Evolutionary conservation across 2,329 filamentous ascomycete species (phyloP).

Genomic region (Blastomyces gilchristii): DNA sequence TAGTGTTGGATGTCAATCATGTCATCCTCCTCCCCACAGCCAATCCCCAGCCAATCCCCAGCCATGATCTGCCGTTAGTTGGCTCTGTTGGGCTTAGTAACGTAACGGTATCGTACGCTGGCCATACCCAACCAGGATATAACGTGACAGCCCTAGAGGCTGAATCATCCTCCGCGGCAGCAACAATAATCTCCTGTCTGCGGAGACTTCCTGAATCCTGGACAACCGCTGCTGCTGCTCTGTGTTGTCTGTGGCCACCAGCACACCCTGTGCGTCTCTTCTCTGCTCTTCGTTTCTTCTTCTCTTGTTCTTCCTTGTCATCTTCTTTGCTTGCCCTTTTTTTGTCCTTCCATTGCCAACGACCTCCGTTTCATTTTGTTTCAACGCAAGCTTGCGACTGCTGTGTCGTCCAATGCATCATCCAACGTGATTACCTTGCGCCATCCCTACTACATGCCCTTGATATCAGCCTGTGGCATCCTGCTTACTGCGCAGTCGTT

Average conservation of each 20-base stretch:
- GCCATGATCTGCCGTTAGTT: not conserved
- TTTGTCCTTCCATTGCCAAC: not conserved
- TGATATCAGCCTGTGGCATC: not conserved
- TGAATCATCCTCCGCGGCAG: not conserved
- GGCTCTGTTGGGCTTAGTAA: not conserved
- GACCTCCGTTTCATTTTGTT: not conserved
- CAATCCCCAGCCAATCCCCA: conserved; percentile 3
- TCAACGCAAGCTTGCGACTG: not conserved
- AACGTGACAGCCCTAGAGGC: not conserved
- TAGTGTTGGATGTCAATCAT: not conserved
- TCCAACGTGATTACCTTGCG: not conserved
- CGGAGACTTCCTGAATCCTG: not conserved
- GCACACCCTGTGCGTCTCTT: not conserved
- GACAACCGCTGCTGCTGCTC: not conserved
- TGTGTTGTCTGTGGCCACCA: not conserved
- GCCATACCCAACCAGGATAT: not conserved
- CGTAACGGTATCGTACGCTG: no score
- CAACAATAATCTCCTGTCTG: not conserved
- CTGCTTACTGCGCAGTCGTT: not conserved
- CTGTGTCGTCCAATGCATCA: not conserved
- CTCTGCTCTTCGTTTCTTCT: not conserved
- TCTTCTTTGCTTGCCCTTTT: not conserved
- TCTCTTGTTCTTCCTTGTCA: not conserved
- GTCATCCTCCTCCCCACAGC: not conserved
- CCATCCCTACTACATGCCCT: not conserved